phyloP scores from a whole-genome alignment of 805 yeast species.

The Candida adriatica region DNA sequence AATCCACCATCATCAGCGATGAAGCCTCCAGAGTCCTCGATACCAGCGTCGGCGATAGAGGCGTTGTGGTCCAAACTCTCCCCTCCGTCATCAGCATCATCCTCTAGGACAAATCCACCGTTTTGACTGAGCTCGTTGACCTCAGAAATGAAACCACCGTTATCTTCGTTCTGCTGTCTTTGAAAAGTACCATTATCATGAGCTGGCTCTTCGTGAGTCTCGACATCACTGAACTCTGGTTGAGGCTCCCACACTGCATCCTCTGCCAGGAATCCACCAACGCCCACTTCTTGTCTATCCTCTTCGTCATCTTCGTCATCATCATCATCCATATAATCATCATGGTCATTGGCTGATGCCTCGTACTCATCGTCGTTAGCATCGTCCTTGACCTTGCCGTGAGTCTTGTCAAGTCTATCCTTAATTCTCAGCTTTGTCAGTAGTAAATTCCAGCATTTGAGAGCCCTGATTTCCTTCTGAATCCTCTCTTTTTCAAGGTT shows the following conservation, averaged over 20 bases:
- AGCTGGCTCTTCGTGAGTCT: not conserved
- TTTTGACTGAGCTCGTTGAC: not conserved
- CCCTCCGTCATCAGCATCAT: slow-evolving; percentile 2
- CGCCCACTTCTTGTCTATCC: not conserved
- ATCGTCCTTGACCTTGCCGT: slow-evolving; percentile 32
- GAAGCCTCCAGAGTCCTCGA: no score
- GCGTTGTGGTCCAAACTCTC: not conserved
- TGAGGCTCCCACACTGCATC: slow-evolving; percentile 8
- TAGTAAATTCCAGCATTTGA: slow-evolving; percentile 38
- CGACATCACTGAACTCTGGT: not conserved
- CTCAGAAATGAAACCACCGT: not conserved
- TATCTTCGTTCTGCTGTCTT: not conserved
- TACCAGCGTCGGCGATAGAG: not conserved
- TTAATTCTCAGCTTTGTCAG: slow-evolving; percentile 36
- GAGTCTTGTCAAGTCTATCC: slow-evolving; percentile 36
- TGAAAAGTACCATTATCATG: not conserved
- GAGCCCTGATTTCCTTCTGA: slow-evolving; percentile 40
- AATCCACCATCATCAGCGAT: no score
- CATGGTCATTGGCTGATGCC: slow-evolving; percentile 15
- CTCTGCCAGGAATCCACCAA: slow-evolving; percentile 8
- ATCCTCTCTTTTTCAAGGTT: slow-evolving; percentile 31
- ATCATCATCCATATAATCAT: slow-evolving; percentile 16
- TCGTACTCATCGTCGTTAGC: slow-evolving; percentile 9
- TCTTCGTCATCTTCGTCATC: slow-evolving; percentile 13
- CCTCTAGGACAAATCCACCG: slow-evolving; percentile 1